Percentiles rank a stretch among this genome's conserved stretches.
phyloP scores from a whole-genome alignment of 2,329 filamentous ascomycete genomes.

The Blastomyces parvus region DNA sequence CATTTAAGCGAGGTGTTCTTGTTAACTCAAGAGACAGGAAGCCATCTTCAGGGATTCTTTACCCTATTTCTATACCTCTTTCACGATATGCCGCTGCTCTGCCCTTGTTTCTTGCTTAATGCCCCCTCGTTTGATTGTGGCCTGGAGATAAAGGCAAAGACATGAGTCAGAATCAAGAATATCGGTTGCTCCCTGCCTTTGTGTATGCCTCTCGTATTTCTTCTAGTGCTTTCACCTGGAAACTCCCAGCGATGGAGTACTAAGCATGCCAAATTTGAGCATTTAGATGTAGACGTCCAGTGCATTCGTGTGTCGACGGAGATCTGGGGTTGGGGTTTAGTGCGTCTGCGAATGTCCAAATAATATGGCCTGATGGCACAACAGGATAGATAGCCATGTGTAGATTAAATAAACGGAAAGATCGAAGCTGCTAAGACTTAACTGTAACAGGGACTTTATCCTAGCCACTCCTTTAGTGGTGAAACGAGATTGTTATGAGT shows the following conservation, averaged over 20 bases:
- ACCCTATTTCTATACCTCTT: neutral
- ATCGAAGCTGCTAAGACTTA: neutral
- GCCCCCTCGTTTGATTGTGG: neutral
- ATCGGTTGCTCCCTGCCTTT: neutral
- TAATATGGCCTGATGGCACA: neutral
- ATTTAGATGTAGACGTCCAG: neutral
- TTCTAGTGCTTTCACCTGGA: neutral
- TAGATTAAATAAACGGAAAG: neutral
- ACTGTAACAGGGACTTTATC: neutral
- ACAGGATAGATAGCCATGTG: neutral
- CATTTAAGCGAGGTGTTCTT: constrained; percentile 7
- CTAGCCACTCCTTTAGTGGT: neutral
- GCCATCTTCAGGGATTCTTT: neutral
- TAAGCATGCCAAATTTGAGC: neutral
- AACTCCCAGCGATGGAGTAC: too few relatives aligned
- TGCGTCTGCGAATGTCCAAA: neutral
- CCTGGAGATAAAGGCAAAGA: neutral
- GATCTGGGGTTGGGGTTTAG: neutral
- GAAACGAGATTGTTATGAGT: neutral
- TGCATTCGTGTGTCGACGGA: neutral
- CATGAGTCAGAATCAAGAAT: neutral
- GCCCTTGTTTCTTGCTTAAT: neutral
- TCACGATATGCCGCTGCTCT: neutral
- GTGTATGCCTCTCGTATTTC: neutral
- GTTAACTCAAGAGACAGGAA: neutral